Percentiles rank a stretch among this genome's conserved stretches.
Evolutionary conservation across 176 grass and related monocot species (phyloP).

Genomic region (Puccinellia tenuiflora): DNA sequence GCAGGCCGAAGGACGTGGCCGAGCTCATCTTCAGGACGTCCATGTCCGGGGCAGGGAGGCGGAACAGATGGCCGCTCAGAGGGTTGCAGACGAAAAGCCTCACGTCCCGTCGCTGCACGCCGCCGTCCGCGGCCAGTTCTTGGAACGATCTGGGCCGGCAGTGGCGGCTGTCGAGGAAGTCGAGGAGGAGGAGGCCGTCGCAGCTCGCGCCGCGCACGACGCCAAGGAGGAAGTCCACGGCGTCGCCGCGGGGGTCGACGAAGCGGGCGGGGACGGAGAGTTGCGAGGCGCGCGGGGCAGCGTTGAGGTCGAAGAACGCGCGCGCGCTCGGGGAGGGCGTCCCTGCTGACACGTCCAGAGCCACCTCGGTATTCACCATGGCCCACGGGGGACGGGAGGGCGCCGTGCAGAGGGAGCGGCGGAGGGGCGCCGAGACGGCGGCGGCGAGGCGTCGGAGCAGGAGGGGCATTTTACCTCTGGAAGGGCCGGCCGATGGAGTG

Average conservation of each 20-base stretch:
- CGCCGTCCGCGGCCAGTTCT: not conserved
- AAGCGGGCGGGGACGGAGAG: constrained; percentile 18
- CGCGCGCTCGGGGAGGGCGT: not conserved
- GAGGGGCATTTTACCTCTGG: not conserved
- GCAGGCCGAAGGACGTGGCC: not conserved
- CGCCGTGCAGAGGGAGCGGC: not conserved
- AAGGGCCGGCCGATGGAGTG: not conserved
- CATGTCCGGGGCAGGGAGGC: not conserved
- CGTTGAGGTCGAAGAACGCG: not conserved
- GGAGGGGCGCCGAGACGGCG: not conserved
- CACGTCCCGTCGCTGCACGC: not conserved
- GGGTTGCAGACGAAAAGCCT: constrained; percentile 16
- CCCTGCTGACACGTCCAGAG: not conserved
- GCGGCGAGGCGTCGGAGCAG: not conserved
- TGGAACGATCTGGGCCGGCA: not conserved
- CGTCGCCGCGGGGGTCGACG: not conserved
- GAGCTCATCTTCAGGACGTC: not conserved
- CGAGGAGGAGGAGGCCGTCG: constrained; percentile 31
- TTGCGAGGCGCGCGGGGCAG: not conserved
- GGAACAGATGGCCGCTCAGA: constrained; percentile 6
- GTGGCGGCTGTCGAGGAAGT: not conserved
- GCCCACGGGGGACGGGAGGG: not conserved
- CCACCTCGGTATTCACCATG: not conserved
- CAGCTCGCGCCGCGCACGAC: not conserved
- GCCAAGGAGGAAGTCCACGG: not conserved